Evolutionary conservation across 495 filamentous ascomycete species (phyloP), one percentile per base, ranked within the genome.

Genomic region (Talaromyces proteolyticus): DNA sequence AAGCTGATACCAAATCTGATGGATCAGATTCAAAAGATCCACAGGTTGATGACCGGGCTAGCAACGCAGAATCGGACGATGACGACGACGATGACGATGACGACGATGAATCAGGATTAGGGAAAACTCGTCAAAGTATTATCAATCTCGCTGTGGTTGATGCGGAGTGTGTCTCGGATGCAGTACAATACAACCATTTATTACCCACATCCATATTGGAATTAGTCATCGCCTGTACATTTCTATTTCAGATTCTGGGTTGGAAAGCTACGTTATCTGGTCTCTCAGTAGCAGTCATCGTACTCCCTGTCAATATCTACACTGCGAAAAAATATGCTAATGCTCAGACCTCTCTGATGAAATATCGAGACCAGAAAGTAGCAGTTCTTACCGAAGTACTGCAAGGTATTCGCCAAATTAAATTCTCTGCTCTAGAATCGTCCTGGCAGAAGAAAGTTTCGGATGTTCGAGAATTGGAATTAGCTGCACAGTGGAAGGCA

Each of bases 401-500:
- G 3, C 79, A 82, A 53, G 87, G 82, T 29, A 89, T 91, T 42
- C 76, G 87, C 7, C 86, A 90, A 60, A 87, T 91, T 57, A 91
- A 91, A 57, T 88, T 90, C 57, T 83, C 82, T 6, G 86, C 85
- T n/a, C 65, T 85, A 10, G 87, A 91, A 59, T 58, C 59, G 6
- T 76, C 82, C 50, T 91, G 87, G 87, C 73, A 87, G 60, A 60
- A 65, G n/a, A 84, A 80, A 48, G 86, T 91, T 45, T 58, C 66
- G 19, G 68, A 66, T 2, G 72, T 82, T 21, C 72, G 87, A 54
- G 71, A 75, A 17, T 72, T 72, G 29, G 87, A 91, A 57, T 70
- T 91, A 1, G 47, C 52, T 4, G 72, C 69, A 8, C 70, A 84
- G 38, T 81, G 81, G 72, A 69, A 59, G 19, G 78, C 79, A 1